phyloP scores from a whole-genome alignment of 352 stramenopile genomes.

The Aphanomyces astaci region DNA sequence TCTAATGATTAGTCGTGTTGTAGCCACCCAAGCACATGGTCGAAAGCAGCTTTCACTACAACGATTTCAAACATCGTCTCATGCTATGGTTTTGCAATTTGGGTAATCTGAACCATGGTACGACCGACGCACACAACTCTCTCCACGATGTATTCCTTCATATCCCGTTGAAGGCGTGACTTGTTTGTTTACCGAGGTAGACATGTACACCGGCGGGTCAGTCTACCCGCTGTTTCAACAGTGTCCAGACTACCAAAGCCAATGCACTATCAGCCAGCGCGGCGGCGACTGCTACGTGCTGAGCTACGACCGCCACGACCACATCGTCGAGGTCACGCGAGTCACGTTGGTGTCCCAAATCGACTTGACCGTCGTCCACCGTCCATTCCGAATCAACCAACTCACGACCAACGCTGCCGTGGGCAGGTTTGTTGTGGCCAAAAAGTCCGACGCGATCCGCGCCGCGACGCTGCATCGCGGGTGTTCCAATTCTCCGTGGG shows the following conservation, averaged over 20 bases:
- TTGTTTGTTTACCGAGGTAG: not conserved
- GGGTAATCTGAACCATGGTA: not conserved
- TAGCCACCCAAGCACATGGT: not conserved
- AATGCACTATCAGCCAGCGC: not conserved
- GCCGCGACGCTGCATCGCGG: too few species aligned
- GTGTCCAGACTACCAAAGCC: not conserved
- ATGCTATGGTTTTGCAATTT: not conserved
- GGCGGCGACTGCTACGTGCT: conserved; percentile 8
- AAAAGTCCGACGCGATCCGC: too few species aligned
- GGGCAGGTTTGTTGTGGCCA: too few species aligned
- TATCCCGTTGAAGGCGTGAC: too few species aligned
- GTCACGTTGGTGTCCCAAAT: not conserved
- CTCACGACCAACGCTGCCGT: too few species aligned
- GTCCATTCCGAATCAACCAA: too few species aligned
- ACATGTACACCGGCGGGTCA: not conserved
- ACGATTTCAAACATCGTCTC: conserved; percentile 2
- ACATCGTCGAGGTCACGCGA: not conserved
- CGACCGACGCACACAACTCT: not conserved
- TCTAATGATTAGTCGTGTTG: not conserved
- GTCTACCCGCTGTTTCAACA: not conserved
- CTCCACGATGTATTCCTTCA: too few species aligned
- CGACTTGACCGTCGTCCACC: not conserved
- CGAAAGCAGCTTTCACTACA: not conserved
- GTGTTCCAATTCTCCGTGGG: too few species aligned
- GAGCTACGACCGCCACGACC: not conserved